A percentile compares a stretch with the other conserved stretches of the same genome.
Conservation (phyloP, 2,329 filamentous ascomycete genomes). For the Diaporthe ampelina region DNA sequence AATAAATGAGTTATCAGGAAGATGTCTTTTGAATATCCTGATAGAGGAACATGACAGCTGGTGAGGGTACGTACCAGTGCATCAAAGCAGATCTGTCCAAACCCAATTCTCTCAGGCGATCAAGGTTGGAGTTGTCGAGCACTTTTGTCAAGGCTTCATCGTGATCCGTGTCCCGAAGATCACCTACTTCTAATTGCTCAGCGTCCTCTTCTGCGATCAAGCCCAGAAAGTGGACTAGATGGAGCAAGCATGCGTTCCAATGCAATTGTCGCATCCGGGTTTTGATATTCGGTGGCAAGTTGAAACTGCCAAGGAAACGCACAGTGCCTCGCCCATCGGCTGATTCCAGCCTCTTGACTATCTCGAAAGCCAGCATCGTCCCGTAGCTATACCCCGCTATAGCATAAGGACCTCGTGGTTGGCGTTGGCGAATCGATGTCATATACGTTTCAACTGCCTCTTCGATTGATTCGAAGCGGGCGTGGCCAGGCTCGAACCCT, state of each 20-base stretch:
- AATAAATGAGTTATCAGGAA: too few species aligned
- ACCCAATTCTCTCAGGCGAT: too few species aligned
- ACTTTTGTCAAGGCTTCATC: too few species aligned
- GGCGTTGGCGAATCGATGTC: slow-evolving; percentile 55
- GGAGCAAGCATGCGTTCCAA: slow-evolving; percentile 54
- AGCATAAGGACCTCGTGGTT: too few species aligned
- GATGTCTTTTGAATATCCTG: too few species aligned
- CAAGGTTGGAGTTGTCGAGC: too few species aligned
- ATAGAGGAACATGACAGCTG: too few species aligned
- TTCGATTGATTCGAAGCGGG: slow-evolving; percentile 52
- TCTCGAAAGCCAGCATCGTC: too few species aligned
- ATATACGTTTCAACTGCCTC: slow-evolving; percentile 59
- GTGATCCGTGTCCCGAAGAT: not conserved
- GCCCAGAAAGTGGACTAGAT: slow-evolving; percentile 57
- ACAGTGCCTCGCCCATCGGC: slow-evolving; percentile 54
- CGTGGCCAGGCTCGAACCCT: slow-evolving; percentile 58
- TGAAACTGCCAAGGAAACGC: slow-evolving; percentile 59
- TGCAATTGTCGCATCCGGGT: slow-evolving; percentile 55
- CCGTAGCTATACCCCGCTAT: too few species aligned
- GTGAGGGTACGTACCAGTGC: too few species aligned
- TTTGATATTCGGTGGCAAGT: slow-evolving; percentile 65
- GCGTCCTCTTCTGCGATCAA: slow-evolving; percentile 47
- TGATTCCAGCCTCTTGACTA: too few species aligned
- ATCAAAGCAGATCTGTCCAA: too few species aligned
- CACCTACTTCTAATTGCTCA: not conserved